Percentiles rank a stretch among this genome's conserved stretches.
These are phyloP conservation scores for Trichophyton mentagrophytes DNA, from an alignment of 2,329 filamentous ascomycete genomes.

Conservation along the genomic window DNA sequence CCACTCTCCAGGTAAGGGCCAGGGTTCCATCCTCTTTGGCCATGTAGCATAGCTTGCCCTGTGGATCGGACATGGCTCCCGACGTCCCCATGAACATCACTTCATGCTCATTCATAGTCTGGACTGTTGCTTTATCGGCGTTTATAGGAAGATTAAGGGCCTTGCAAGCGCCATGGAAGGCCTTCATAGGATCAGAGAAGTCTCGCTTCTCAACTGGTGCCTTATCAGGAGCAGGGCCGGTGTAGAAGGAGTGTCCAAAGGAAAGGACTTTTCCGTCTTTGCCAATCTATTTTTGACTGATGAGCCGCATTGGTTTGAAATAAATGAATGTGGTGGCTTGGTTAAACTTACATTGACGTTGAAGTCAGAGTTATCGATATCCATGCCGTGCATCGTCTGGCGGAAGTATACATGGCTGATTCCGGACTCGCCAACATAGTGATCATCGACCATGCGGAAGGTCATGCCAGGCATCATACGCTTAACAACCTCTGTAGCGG, in stretches of 20 bases:
- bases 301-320: background rate
- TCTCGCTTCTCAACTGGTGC: conserved; percentile 7
- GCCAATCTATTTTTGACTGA: conserved; percentile 1
- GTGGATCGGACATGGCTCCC: conserved; percentile 9
- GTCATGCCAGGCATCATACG: conserved; percentile 4
- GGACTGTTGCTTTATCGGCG: conserved; percentile 6
- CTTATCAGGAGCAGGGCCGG: conserved; percentile 5
- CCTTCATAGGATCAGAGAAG: conserved; percentile 8
- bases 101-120: conserved; percentile 5
- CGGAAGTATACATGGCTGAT: conserved; percentile 11
- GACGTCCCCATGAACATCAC: conserved; percentile 11
- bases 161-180: conserved; percentile 8
- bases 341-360: conserved; percentile 11
- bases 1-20: conserved; percentile 11
- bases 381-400: conserved; percentile 11
- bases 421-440: conserved; percentile 10
- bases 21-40: conserved; percentile 8
- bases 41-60: conserved; percentile 9
- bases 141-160: conserved; percentile 9
- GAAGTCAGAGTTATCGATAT: conserved; percentile 12
- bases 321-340: background rate
- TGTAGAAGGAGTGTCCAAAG: conserved; percentile 11
- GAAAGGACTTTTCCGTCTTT: conserved; percentile 11
- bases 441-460: conserved; percentile 10
- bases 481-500: conserved; percentile 9